Evolutionary conservation across 148 eudicot genomes (phyloP), one percentile per base, ranked within the genome.

Genomic region (Heliosperma pusillum): DNA sequence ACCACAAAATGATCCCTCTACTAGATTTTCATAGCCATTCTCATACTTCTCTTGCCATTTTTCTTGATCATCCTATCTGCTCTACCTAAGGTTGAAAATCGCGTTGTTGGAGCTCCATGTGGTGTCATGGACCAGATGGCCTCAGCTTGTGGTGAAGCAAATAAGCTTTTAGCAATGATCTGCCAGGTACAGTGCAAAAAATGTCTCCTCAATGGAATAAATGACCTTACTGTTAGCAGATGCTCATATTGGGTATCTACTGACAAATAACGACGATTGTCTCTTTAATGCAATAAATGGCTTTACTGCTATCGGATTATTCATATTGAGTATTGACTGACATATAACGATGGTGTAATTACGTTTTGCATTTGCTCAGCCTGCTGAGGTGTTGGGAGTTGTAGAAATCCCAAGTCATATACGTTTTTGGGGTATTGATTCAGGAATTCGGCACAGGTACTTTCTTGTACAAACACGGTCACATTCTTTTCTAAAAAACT

Each of bases 101-200:
- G 88, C 64, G 83, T 95, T 77, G 99, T 95, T 82, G 99, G 99
- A 81, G 99, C 99, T 76, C 99, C 99, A 47, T 95, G 99, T 88
- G 99, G 99, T 55, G 97, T 95, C 74, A 95, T 95, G 99, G 99
- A 95, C 76, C 99, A 95, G 90, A 95, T 95, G 99, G 78, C 99
- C 83, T 92, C 99, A 58, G 97, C 99, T 20, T 92, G 99, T 80
- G 99, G 99, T 78, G 99, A 95, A 85, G 88, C 96, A 68, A 90
- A 95, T 87, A 95, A 90, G 82, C 99, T 95, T 82, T 86, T 95
- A 65, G 99, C 97, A 25, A 95, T 95, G 99, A 76, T 95, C 79
- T 92, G 99, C 83, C 99, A 95, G 99, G 99, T 95, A 78, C 77
- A 42, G 69, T 59, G 69, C 61, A 70, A 69, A 26, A 59, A 44